Base-by-base conservation (phyloP, 768 basidiomycete genomes). In the Leccinum incarnatum region DNA sequence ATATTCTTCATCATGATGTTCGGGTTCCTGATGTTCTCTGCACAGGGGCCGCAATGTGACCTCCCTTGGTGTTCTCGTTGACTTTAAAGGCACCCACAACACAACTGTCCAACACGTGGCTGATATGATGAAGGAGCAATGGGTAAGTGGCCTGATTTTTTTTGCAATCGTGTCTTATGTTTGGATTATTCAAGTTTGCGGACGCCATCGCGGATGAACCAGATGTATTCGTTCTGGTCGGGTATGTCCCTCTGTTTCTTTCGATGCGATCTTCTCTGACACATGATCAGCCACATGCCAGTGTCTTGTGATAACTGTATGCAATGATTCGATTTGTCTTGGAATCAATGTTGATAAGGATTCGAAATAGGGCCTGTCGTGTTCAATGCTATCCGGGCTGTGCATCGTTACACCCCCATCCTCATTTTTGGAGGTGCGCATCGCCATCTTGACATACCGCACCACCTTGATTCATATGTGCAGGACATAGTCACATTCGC, bases 131-230 rank as follows among this genome's bases (percentile, higher is more conserved):
- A 85, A 88, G 58, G 91, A 94, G 68, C 34, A 72, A 3, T 96
- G 93, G 89, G 87, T 86, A 57, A 32, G 77, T 63, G 4, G 25
- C 14, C 54, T 30, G 17, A 29, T 14, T 5, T 36, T 4, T 30
- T 4, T 10, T 3, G 6, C 8, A 2, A 29, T 9, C 3, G 1
- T 10, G 4, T 19, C 12, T 48, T 30, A 62, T 36, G 21, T 36
- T 51, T n/a, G 47, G 7, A 17, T 9, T 37, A 54, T 55, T 3
- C 34, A 58, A 89, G 93, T 95, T 95, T 70, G 63, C 74, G 1
- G 84, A 90, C 14, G 91, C 89, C 1, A 93, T 95, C 60, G 72
- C 78, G 46, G 88, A 92, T 8, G 85, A 87, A 65, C 92, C 93
- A 11, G 92, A 94, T 71, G 77, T 93, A 60, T 96, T 95, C 1